Evolutionary conservation across 2,329 filamentous ascomycete species (phyloP), one percentile per base, ranked within the genome.

Genomic region (Pseudocercospora musae): DNA sequence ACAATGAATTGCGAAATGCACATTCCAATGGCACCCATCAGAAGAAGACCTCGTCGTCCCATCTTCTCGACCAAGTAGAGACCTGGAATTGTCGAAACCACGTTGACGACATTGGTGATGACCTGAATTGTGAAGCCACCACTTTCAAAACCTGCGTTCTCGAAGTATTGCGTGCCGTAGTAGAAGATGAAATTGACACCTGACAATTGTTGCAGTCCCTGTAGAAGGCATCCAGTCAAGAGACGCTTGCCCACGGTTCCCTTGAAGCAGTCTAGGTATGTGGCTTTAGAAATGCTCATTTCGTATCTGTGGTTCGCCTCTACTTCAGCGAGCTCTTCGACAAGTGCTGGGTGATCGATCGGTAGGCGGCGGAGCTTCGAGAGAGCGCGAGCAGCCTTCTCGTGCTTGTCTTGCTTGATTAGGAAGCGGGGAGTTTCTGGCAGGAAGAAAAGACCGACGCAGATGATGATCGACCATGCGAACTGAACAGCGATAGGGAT

Each of bases 291-390:
- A 75, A 72, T 87, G 85, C 63, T 89, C 72, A 88, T 81, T 81
- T 96, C 92, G 74, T 94, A 92, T 78, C 90, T 89, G 78, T 94
- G 86, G 81, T 96, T 96, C 79, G 91, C 92, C 61, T 93, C 83
- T 66, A 96, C 91, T 79, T 96, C 92, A 21, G 87, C 84, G 21
- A 96, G 82, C 79, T 96, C 92, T 65, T 86, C 80, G 13, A 71
- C 62, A 5, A 76, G 25, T 1, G 71, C 78, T 86, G 86, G 78
- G 92, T 89, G 77, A 84, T 90, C 86, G 59, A 79, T n/a, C 13
- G 66, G 62, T 78, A 96, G 88, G 64, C 89, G 89, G 73, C 92
- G 90, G 31, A 96, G 85, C 61, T 82, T 84, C 57, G 85, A 13
- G 11, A 75, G 69, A 13, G 73, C 66, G 20, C 68, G 66, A 42